phyloP scores from a whole-genome alignment of 768 basidiomycete genomes.

The Rickenella mellea region DNA sequence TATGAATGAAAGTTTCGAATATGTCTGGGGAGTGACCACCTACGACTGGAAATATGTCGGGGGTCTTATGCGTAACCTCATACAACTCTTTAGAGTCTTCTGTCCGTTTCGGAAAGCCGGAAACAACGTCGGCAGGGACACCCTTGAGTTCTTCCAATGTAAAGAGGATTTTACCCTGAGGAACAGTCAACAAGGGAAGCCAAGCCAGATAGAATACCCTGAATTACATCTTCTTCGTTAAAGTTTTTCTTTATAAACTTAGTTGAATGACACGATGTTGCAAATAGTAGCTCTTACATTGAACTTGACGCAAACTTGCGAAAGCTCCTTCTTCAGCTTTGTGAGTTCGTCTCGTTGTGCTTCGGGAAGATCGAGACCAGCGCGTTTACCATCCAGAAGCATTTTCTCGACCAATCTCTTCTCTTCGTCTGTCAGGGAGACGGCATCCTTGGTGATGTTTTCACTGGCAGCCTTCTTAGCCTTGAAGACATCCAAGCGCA shows the following conservation, averaged over 20 bases:
- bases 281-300: constrained; percentile 35
- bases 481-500: constrained; percentile 74
- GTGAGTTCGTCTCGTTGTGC: constrained; percentile 48
- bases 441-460: constrained; percentile 53
- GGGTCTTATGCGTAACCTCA: constrained; percentile 74
- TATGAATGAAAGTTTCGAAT: not conserved
- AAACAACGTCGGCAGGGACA: constrained; percentile 69
- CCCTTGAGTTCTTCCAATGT: constrained; percentile 70
- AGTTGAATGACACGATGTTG: not conserved
- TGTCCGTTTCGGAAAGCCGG: constrained; percentile 62
- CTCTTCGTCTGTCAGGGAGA: constrained; percentile 54
- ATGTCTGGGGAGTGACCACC: constrained; percentile 11
- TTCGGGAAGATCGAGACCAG: constrained; percentile 66
- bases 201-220: constrained; percentile 8
- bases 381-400: constrained; percentile 71
- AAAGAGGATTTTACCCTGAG: constrained; percentile 52
- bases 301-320: constrained; percentile 70
- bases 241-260: constrained; percentile 63
- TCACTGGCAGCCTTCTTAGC: constrained; percentile 63
- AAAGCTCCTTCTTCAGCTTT: constrained; percentile 65
- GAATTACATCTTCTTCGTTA: constrained; percentile 72
- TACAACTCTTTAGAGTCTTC: constrained; percentile 51
- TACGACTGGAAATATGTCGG: constrained; percentile 73
- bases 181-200: not conserved
- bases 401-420: constrained; percentile 74